Evolutionary conservation across 2,329 filamentous ascomycete species (phyloP).

Genomic region (Diaporthe longicolla): DNA sequence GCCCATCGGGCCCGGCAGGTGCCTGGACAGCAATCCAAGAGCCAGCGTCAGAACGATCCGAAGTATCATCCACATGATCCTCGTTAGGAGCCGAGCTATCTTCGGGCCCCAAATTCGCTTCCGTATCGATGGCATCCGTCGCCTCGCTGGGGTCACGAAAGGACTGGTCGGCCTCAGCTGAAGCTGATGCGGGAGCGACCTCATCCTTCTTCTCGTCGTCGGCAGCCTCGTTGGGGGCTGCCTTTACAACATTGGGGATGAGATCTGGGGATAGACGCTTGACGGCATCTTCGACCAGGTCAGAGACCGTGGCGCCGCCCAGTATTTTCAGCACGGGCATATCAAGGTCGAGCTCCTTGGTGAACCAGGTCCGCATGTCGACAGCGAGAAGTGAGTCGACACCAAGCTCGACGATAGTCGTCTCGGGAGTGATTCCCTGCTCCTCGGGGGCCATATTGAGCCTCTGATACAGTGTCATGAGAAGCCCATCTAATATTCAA

Average conservation of each 20-base stretch:
- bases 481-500: slow-evolving; percentile 36
- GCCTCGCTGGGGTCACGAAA: slow-evolving; percentile 13
- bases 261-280: slow-evolving; percentile 28
- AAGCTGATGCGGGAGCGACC: background rate
- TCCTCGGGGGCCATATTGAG: slow-evolving; percentile 40
- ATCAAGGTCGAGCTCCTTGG: slow-evolving; percentile 57
- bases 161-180: slow-evolving; percentile 12
- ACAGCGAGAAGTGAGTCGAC: slow-evolving; percentile 47
- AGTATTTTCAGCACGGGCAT: slow-evolving; percentile 61
- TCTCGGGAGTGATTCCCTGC: slow-evolving; percentile 38
- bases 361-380: slow-evolving; percentile 61
- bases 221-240: background rate
- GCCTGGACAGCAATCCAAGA: slow-evolving; percentile 32
- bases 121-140: background rate
- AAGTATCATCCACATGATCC: slow-evolving; percentile 23
- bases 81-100: slow-evolving; percentile 3
- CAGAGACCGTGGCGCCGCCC: slow-evolving; percentile 45
- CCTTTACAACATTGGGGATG: slow-evolving; percentile 18
- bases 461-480: slow-evolving; percentile 34
- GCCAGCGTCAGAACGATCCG: slow-evolving; percentile 30
- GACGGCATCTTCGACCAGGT: slow-evolving; percentile 32
- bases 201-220: slow-evolving; percentile 6
- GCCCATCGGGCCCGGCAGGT: slow-evolving; percentile 23
- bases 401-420: slow-evolving; percentile 44
- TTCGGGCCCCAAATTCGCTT: background rate